phyloP scores from a whole-genome alignment of 768 basidiomycete genomes.

The Leccinum aurantiacum region DNA sequence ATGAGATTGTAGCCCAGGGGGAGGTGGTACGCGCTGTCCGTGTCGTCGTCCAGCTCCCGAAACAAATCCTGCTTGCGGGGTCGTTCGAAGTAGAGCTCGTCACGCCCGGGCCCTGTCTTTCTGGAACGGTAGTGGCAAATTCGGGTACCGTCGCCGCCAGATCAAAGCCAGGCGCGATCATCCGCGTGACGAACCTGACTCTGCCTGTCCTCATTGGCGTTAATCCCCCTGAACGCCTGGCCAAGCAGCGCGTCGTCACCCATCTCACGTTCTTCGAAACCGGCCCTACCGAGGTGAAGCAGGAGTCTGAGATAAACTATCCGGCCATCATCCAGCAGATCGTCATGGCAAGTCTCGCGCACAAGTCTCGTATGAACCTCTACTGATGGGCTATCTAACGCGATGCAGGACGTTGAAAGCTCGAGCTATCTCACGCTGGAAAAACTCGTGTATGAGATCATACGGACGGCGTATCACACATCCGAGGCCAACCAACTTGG shows the following conservation, averaged over 20 bases:
- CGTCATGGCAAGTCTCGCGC: constrained; percentile 14
- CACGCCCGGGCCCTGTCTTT: constrained; percentile 10
- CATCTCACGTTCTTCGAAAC: constrained; percentile 48
- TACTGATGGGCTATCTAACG: neutral
- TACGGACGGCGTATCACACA: constrained; percentile 53
- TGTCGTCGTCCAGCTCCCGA: constrained; percentile 45
- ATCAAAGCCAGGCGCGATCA: constrained; percentile 23
- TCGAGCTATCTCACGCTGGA: constrained; percentile 24
- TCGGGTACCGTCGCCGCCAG: neutral
- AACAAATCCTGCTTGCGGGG: constrained; percentile 52
- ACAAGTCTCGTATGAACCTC: neutral
- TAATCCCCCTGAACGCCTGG: constrained; percentile 64
- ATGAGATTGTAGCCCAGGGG: neutral
- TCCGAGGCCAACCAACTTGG: constrained; percentile 32
- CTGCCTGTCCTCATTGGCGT: constrained; percentile 66
- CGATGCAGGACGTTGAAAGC: constrained; percentile 10
- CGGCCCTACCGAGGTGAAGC: neutral
- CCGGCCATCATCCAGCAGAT: constrained; percentile 36
- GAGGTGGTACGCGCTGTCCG: constrained; percentile 33
- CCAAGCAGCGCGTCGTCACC: constrained; percentile 61
- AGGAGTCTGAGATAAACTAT: constrained; percentile 35
- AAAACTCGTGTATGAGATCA: constrained; percentile 43
- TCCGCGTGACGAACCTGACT: constrained; percentile 46
- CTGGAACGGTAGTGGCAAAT: neutral
- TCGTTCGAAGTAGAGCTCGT: constrained; percentile 43